Evolutionary conservation across 106 monocot genomes (phyloP).

Genomic region (Phalaenopsis equestris): DNA sequence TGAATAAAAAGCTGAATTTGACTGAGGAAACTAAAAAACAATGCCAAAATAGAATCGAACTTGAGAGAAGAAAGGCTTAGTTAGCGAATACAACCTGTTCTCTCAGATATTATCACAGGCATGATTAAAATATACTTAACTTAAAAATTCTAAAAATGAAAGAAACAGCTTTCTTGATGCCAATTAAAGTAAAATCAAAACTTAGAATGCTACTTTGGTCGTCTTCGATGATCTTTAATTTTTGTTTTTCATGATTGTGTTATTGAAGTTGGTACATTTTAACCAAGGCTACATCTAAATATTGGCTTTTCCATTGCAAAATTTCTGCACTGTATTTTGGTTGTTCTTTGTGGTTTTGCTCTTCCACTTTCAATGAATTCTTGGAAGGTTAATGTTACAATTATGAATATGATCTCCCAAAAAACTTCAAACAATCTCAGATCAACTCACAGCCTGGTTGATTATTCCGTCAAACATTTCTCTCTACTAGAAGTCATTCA

Average conservation of each 20-base stretch:
- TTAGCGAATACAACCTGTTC: too few species aligned
- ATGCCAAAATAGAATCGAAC: too few species aligned
- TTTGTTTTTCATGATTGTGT: neutral
- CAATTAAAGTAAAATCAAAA: too few species aligned
- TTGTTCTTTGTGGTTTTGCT: neutral
- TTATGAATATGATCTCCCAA: neutral
- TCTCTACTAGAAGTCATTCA: neutral
- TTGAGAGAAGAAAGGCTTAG: too few species aligned
- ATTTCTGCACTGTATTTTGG: neutral
- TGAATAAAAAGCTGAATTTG: too few species aligned
- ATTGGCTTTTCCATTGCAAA: neutral
- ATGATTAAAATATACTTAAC: too few species aligned
- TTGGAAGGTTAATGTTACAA: constrained; percentile 1
- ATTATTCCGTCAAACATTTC: neutral
- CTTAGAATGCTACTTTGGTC: neutral
- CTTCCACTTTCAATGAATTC: neutral
- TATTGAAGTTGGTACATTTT: neutral
- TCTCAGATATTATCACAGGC: too few species aligned
- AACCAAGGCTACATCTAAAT: neutral
- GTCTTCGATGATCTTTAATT: neutral
- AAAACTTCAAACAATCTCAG: neutral
- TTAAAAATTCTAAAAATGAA: too few species aligned
- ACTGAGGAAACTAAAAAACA: too few species aligned
- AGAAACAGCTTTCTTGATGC: too few species aligned
- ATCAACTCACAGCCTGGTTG: neutral